phyloP scores from a whole-genome alignment of 306 rosid species.

The Cicer arietinum region DNA sequence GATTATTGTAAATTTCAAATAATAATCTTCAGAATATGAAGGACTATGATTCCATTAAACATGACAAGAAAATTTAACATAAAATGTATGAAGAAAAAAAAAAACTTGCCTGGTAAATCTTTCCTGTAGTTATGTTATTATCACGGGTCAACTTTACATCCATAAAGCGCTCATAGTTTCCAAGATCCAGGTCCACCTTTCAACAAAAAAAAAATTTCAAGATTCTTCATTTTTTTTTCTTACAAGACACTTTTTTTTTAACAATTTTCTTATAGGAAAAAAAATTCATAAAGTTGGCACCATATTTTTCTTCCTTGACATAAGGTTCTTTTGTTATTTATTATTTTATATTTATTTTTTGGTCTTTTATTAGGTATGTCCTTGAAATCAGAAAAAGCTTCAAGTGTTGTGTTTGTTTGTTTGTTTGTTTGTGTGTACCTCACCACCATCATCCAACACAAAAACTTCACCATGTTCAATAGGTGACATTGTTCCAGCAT shows the following conservation, averaged over 20 bases:
- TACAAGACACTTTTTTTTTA: conserved; percentile 24
- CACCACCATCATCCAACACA: conserved; percentile 96
- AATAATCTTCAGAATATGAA: conserved; percentile 45
- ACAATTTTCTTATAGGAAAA: conserved; percentile 34
- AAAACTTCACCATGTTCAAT: conserved; percentile 94
- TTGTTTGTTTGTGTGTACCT: conserved; percentile 54
- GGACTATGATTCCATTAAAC: neutral
- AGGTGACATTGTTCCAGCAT: conserved; percentile 99
- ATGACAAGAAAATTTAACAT: neutral
- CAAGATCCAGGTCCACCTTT: conserved; percentile 99
- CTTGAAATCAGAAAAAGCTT: conserved; percentile 24
- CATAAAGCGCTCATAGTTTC: conserved; percentile 93
- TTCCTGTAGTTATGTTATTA: conserved; percentile 93
- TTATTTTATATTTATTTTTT: neutral
- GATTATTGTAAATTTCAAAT: conserved; percentile 1
- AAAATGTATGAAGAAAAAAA: neutral
- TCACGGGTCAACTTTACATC: conserved; percentile 90
- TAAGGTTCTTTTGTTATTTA: neutral
- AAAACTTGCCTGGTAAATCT: conserved; percentile 86
- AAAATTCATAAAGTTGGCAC: conserved; percentile 37
- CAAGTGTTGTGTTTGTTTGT: too few species aligned
- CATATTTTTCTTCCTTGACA: conserved; percentile 26
- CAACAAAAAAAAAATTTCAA: conserved; percentile 44
- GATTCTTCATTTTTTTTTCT: conserved; percentile 36
- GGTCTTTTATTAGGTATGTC: neutral